Evolutionary conservation across 2,329 filamentous ascomycete genomes (phyloP).

Genomic region (Talaromyces rugulosus): DNA sequence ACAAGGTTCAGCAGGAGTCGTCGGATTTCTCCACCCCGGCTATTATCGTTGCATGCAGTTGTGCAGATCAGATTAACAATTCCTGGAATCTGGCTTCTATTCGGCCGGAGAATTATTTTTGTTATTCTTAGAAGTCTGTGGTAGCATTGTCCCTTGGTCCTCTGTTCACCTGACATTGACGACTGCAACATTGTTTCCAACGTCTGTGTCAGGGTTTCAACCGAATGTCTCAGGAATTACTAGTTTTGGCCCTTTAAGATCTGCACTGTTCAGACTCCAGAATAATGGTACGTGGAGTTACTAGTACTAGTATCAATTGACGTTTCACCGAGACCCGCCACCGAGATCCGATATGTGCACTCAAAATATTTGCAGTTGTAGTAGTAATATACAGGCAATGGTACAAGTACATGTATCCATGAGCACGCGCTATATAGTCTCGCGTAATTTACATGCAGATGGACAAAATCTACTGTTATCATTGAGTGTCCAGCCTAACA

Average conservation of each 20-base stretch:
- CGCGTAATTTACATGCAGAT: neutral
- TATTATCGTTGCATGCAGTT: neutral
- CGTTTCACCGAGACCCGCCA: neutral
- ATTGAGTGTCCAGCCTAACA: constrained; percentile 24
- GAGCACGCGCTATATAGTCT: neutral
- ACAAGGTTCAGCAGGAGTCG: neutral
- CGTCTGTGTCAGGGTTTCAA: neutral
- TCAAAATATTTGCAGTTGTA: too few species aligned
- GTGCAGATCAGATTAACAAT: neutral
- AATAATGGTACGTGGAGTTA: too few species aligned
- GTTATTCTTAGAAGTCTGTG: neutral
- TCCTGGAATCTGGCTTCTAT: neutral
- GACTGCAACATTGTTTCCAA: neutral
- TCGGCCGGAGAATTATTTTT: neutral
- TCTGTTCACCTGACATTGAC: neutral
- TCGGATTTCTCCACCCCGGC: too few species aligned
- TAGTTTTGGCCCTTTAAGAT: neutral
- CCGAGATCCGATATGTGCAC: neutral
- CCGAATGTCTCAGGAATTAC: neutral
- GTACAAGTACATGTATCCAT: neutral
- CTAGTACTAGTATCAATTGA: neutral
- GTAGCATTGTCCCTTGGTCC: neutral
- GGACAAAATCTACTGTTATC: neutral
- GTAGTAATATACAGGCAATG: neutral
- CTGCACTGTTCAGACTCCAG: neutral